These are phyloP conservation scores for Leishmania tarentolae DNA, from an alignment of 208 protist genomes.

Conservation along the genomic window DNA sequence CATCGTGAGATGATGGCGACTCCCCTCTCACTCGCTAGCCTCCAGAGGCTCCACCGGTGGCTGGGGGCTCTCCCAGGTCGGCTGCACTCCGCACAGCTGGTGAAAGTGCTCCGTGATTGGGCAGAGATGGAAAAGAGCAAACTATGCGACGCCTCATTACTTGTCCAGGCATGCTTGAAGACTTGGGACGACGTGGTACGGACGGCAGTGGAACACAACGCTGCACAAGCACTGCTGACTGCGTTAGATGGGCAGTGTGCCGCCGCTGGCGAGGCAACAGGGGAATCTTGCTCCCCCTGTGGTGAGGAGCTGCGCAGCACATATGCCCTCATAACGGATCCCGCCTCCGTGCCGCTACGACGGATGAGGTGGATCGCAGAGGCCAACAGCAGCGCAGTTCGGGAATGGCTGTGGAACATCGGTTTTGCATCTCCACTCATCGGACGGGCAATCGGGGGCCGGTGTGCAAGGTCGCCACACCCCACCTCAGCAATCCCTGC, in stretches of 20 bases:
- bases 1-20: neutral
- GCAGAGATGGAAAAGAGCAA: neutral
- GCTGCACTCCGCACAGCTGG: slow-evolving; percentile 7
- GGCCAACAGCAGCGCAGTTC: slow-evolving; percentile 16
- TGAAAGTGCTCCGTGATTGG: neutral
- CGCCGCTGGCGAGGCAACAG: neutral
- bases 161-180: neutral
- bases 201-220: neutral
- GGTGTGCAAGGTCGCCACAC: neutral
- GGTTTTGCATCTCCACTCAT: neutral
- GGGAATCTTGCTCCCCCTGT: neutral
- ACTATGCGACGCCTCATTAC: neutral
- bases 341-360: neutral
- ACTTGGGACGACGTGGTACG: slow-evolving; percentile 6
- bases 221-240: slow-evolving; percentile 1
- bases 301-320: slow-evolving; percentile 13
- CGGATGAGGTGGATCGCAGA: slow-evolving; percentile 18
- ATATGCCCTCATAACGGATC: neutral
- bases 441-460: neutral
- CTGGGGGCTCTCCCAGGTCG: slow-evolving; percentile 8
- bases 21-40: neutral
- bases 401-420: slow-evolving; percentile 17
- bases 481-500: neutral
- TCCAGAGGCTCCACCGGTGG: slow-evolving; percentile 11
- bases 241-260: neutral